Base-by-base conservation (phyloP, 768 basidiomycete species). In the Rhodosporidiobolus odoratus region DNA sequence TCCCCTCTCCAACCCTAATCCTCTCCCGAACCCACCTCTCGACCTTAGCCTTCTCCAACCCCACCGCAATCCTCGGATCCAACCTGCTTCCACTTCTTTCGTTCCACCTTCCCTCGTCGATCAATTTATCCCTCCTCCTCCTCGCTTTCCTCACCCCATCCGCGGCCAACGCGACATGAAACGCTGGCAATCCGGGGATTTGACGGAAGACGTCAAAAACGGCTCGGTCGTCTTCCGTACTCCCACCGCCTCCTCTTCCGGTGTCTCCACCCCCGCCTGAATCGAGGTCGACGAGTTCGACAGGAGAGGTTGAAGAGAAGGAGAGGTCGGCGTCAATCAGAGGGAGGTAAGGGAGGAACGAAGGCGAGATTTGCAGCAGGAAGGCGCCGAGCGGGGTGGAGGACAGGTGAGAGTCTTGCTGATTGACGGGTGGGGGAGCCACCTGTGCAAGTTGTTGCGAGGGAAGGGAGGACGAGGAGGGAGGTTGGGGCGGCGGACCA, bases 121-220 rank as follows among this genome's bases (percentile, higher is more conserved):
- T 6, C 10, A 4, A 10, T n/a, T 32, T 2, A 0, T 19, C 17
- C 32, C 41, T 34, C 23, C 58, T 40, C 50, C 32, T 27, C 48
- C 40, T 59, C n/a, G 62, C 62, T 23, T 60, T 60, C 25, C 68
- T 37, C 30, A 65, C 62, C 21, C 68, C 68, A 13, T 69, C 68
- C 21, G 48, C 58, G 30, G 48, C 68, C 23, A 64, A 25, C 16
- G 62, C 62, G 17, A 48, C 48, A 21, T 41, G 40, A 15, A 58
- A 41, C 2, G 16, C 15, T 0, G 32, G 23, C 15, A 50, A 16
- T 19, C 16, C 25, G 5, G 23, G 3, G 13, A 69, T 58, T 23
- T 69, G 56, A 10, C 16, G 15, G 50, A 69, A 47, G 32, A 64
- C 2, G 56, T 65, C 30, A 25, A 52, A 69, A 21, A 69, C 15